A percentile compares a stretch with the other conserved stretches of the same genome.
phyloP scores from a whole-genome alignment of 2,329 filamentous ascomycete species.

The Davidsoniella virescens region DNA sequence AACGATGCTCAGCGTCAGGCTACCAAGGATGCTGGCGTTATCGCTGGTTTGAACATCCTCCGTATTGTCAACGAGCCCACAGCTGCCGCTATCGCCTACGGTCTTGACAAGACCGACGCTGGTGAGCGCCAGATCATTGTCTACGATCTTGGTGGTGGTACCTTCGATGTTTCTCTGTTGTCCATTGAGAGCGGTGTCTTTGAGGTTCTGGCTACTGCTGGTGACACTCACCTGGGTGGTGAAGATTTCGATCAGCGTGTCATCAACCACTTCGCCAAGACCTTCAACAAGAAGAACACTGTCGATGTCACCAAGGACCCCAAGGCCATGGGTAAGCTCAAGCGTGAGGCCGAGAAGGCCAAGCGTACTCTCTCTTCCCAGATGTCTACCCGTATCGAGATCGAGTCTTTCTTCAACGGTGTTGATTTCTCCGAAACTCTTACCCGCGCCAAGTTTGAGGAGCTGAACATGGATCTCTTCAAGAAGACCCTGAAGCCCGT shows the following conservation, averaged over 20 bases:
- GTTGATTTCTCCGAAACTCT: constrained; percentile 97
- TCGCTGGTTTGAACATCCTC: constrained; percentile 86
- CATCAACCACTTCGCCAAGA: constrained; percentile 90
- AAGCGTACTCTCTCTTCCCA: constrained; percentile 95
- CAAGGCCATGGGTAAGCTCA: constrained; percentile 98
- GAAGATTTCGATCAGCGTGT: constrained; percentile 98
- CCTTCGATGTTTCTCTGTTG: constrained; percentile 84
- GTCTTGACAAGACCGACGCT: constrained; percentile 69
- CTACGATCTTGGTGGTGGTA: constrained; percentile 88
- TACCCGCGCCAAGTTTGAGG: constrained; percentile 97
- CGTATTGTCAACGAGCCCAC: constrained; percentile 96
- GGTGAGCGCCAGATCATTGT: constrained; percentile 79
- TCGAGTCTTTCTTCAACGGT: constrained; percentile 92
- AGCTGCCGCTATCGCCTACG: constrained; percentile 87
- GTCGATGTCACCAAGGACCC: constrained; percentile 87
- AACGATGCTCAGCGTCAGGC: constrained; percentile 96
- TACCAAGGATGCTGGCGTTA: constrained; percentile 85
- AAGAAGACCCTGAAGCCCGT: constrained; percentile 99
- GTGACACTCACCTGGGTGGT: constrained; percentile 95
- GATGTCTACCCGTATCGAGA: constrained; percentile 87
- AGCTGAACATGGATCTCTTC: constrained; percentile 97
- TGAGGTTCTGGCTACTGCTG: constrained; percentile 83
- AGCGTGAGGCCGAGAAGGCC: constrained; percentile 98
- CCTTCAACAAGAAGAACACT: constrained; percentile 93
- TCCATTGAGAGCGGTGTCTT: constrained; percentile 87